Evolutionary conservation across 2,329 filamentous ascomycete genomes (phyloP), one percentile per base, ranked within the genome.

Genomic region (Fusarium foetens): DNA sequence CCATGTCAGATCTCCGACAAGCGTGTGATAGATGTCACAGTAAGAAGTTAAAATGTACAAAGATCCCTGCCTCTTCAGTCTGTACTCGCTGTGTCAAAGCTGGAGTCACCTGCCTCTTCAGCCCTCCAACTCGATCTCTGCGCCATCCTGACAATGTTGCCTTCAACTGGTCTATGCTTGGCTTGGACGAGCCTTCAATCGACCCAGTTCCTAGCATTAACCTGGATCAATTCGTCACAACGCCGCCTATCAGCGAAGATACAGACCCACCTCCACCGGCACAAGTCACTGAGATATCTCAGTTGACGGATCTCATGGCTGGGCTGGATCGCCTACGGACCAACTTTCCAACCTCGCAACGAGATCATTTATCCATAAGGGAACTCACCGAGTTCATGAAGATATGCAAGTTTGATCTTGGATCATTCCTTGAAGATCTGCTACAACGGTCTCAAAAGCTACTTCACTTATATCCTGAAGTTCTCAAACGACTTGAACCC

Each of bases 1-100:
- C 17, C 38, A 78, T 77, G 68, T 39, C 73, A 49, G 73, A 78
- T 19, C 77, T 77, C 23, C 76, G 82, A 21, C 76, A 79, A 35
- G 81, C 82, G 19, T 85, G 83, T 66, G 83, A 84, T 73, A 78
- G 85, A 43, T 86, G 85, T 43, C 84, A 86, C 66, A 79, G 80
- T 23, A 85, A 87, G 42, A 86, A 86, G 73, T 77, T 86, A 17
- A 80, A 81, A 74, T 87, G 85, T 55, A 82, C 82, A 9, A 84
- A 84, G 58, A 77, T 80, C 33, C 64, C 78, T 0, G 81, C 81
- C 1, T 79, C 79, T 33, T 61, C 75, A 10, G 73, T 75, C 16
- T 87, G 84, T 68, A 78, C 78, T 13, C 81, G 84, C 35, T 86
- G 84, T 67, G 68, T 78, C 27, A 86, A 83, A 69, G 83, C 83